Evolutionary conservation across 495 filamentous ascomycete genomes (phyloP).

Genomic region (Xylaria acuta): DNA sequence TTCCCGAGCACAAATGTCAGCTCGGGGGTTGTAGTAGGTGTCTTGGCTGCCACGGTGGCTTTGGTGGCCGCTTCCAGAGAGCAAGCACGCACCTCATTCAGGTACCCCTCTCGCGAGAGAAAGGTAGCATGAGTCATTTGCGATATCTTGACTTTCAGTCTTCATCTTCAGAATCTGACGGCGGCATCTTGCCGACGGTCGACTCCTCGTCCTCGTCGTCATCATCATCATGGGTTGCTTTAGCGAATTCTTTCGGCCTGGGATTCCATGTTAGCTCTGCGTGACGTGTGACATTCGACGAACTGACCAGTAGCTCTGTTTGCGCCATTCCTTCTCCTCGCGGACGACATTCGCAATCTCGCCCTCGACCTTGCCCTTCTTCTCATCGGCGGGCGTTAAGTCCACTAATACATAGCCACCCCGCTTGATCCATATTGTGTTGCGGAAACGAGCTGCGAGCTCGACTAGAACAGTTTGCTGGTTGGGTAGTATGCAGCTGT

Average conservation of each 20-base stretch:
- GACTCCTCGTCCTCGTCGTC: slow-evolving; percentile 84
- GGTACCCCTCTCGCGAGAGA: slow-evolving; percentile 28
- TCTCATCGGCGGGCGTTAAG: slow-evolving; percentile 63
- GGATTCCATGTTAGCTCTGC: slow-evolving; percentile 33
- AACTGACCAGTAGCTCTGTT: slow-evolving; percentile 84
- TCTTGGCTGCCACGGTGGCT: slow-evolving; percentile 68
- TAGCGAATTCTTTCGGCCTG: slow-evolving; percentile 84
- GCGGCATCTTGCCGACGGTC: slow-evolving; percentile 80
- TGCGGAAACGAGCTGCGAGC: slow-evolving; percentile 80
- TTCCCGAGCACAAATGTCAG: slow-evolving; percentile 88
- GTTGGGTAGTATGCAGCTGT: slow-evolving; percentile 69
- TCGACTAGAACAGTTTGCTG: slow-evolving; percentile 71
- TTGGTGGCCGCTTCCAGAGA: slow-evolving; percentile 47
- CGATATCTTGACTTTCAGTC: slow-evolving; percentile 33
- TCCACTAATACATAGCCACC: slow-evolving; percentile 88
- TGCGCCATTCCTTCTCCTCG: slow-evolving; percentile 91
- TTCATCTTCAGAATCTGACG: slow-evolving; percentile 69
- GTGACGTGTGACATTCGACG: not conserved
- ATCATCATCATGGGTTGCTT: slow-evolving; percentile 67
- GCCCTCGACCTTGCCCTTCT: slow-evolving; percentile 80
- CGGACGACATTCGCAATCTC: slow-evolving; percentile 93
- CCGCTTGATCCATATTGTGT: slow-evolving; percentile 87
- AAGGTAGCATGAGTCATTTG: slow-evolving; percentile 30
- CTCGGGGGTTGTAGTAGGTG: slow-evolving; percentile 76
- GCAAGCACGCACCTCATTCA: slow-evolving; percentile 31